These are phyloP conservation scores for Capsicum rhomboideum DNA, from an alignment of 257 asterid species.

Conservation along the genomic window DNA sequence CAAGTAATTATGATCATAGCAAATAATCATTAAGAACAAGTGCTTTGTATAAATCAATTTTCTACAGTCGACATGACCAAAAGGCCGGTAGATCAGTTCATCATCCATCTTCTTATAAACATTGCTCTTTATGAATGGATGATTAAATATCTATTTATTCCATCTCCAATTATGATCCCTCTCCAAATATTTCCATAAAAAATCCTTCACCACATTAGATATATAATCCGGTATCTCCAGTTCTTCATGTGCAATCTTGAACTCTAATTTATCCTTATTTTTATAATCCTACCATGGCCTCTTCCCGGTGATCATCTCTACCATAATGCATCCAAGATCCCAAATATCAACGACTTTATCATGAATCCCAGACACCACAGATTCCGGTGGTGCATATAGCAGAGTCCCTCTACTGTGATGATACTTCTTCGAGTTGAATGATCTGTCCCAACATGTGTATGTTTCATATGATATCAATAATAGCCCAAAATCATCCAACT, in stretches of 20 bases:
- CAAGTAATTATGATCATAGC: too few relatives aligned
- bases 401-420: not conserved
- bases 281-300: not conserved
- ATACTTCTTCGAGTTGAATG: not conserved
- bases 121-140: not conserved
- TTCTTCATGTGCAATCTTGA: not conserved
- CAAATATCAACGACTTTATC: not conserved
- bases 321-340: not conserved
- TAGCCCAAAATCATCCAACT: not conserved
- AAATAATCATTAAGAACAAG: too few relatives aligned
- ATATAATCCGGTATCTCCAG: not conserved
- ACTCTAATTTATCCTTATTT: not conserved
- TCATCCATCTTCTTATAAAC: too few relatives aligned
- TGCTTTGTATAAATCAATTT: too few relatives aligned
- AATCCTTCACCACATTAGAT: not conserved
- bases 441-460: not conserved
- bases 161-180: not conserved
- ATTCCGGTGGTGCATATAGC: conserved; percentile 1
- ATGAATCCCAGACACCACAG: not conserved
- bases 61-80: too few relatives aligned
- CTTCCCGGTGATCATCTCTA: not conserved
- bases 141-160: not conserved
- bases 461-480: not conserved
- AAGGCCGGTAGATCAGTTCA: too few relatives aligned
- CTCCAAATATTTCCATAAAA: not conserved